Evolutionary conservation across 202 grass and related monocot genomes (phyloP).

Genomic region (Carex sylvatica): DNA sequence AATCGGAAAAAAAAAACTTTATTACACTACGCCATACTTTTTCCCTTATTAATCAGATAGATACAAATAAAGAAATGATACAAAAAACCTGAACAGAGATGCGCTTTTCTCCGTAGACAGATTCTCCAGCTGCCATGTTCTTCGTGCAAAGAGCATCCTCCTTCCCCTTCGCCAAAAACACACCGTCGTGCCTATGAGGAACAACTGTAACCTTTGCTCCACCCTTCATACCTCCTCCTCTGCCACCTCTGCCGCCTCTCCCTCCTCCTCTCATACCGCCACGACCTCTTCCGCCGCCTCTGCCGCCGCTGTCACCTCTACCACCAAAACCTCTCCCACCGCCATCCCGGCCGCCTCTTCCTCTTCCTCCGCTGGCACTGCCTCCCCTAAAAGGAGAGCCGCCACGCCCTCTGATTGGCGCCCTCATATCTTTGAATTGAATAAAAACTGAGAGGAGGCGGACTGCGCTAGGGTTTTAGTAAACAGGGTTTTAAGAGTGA

Average conservation of each 20-base stretch:
- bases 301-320: constrained; percentile 25
- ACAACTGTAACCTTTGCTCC: constrained; percentile 68
- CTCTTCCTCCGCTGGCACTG: constrained; percentile 25
- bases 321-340: constrained; percentile 29
- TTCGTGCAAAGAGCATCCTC: constrained; percentile 93
- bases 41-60: no score
- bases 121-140: constrained; percentile 77
- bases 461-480: constrained; percentile 24
- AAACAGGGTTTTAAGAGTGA: constrained; percentile 12
- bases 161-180: constrained; percentile 84
- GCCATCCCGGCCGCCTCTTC: constrained; percentile 38
- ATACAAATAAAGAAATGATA: background rate
- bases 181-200: constrained; percentile 68
- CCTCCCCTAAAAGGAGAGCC: constrained; percentile 46
- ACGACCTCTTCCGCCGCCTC: constrained; percentile 37
- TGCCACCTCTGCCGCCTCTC: constrained; percentile 29
- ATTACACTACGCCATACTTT: background rate
- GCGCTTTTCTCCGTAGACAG: constrained; percentile 87
- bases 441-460: constrained; percentile 10
- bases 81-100: constrained; percentile 60
- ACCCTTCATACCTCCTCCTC: constrained; percentile 67
- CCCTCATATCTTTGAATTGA: constrained; percentile 39
- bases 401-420: constrained; percentile 47
- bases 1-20: background rate
- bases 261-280: constrained; percentile 24